Evolutionary conservation across 805 yeast genomes (phyloP).

Genomic region (Barnettozyma californica): DNA sequence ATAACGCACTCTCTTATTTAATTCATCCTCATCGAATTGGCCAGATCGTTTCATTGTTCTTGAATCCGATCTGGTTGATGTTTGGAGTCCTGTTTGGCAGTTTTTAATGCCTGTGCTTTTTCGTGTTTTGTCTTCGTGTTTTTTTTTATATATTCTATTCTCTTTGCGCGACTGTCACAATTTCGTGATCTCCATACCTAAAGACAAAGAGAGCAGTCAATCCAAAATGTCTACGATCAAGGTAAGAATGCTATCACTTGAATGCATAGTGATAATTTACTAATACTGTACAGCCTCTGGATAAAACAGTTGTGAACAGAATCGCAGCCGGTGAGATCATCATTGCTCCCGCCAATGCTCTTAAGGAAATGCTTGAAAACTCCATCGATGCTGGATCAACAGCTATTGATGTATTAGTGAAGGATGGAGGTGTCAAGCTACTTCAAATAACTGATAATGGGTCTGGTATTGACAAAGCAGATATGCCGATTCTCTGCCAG

Average conservation of each 20-base stretch:
- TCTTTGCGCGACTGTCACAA: no score
- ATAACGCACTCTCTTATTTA: not conserved
- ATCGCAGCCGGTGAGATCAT: conserved; percentile 98
- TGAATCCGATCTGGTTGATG: not conserved
- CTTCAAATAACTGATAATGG: conserved; percentile 91
- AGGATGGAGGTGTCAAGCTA: conserved; percentile 87
- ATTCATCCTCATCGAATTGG: not conserved
- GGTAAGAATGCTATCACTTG: not conserved
- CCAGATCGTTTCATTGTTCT: not conserved
- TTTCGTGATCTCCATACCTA: not conserved
- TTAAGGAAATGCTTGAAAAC: conserved; percentile 90
- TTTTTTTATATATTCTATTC: no score
- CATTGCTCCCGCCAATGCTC: conserved; percentile 88
- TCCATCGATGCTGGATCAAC: conserved; percentile 82
- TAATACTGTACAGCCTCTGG: conserved; percentile 39
- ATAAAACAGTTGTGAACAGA: conserved; percentile 69
- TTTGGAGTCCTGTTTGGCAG: no score
- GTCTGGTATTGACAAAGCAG: conserved; percentile 66
- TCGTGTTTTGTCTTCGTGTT: no score
- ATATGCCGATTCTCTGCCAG: conserved; percentile 76
- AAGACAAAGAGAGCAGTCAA: conserved; percentile 4
- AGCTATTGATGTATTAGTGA: conserved; percentile 69
- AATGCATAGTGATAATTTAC: not conserved
- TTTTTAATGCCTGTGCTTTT: no score
- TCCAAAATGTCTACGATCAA: conserved; percentile 2